These are phyloP conservation scores for Penicillium lividum DNA, from an alignment of 495 filamentous ascomycete genomes.

Conservation along the genomic window DNA sequence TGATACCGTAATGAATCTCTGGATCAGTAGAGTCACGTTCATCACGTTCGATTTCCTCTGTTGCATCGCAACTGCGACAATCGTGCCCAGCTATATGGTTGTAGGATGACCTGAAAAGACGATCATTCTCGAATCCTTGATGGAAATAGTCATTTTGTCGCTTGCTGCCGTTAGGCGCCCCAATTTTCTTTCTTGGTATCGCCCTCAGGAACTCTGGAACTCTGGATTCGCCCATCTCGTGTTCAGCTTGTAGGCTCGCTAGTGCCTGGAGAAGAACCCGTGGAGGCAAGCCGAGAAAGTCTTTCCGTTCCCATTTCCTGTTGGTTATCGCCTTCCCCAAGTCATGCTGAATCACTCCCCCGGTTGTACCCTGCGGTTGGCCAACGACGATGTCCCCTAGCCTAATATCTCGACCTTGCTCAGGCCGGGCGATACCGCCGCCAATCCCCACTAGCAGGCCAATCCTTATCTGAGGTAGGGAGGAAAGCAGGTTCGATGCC, in stretches of 20 bases:
- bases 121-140: slow-evolving; percentile 11
- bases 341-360: slow-evolving; percentile 26
- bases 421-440: slow-evolving; percentile 22
- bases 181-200: slow-evolving; percentile 18
- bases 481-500: slow-evolving; percentile 28
- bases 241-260: neutral
- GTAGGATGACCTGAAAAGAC: slow-evolving; percentile 8
- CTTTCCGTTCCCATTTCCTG: neutral
- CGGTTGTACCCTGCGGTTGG: slow-evolving; percentile 14
- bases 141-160: slow-evolving; percentile 1
- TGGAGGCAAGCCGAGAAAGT: neutral
- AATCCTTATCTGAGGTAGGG: slow-evolving; percentile 20
- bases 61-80: neutral
- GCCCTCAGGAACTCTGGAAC: slow-evolving; percentile 21
- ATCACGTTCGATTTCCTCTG: slow-evolving; percentile 17
- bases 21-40: neutral
- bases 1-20: slow-evolving; percentile 20
- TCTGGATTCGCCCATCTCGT: neutral
- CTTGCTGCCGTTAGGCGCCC: neutral
- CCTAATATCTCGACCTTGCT: slow-evolving; percentile 23
- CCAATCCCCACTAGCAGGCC: slow-evolving; percentile 30
- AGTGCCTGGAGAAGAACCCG: slow-evolving; percentile 1
- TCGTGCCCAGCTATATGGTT: slow-evolving; percentile 5
- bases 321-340: slow-evolving; percentile 13
- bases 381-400: slow-evolving; percentile 25